A percentile compares a stretch with the other conserved stretches of the same genome.
phyloP scores from a whole-genome alignment of 2,329 filamentous ascomycete genomes.

The Trichoderma koningii region DNA sequence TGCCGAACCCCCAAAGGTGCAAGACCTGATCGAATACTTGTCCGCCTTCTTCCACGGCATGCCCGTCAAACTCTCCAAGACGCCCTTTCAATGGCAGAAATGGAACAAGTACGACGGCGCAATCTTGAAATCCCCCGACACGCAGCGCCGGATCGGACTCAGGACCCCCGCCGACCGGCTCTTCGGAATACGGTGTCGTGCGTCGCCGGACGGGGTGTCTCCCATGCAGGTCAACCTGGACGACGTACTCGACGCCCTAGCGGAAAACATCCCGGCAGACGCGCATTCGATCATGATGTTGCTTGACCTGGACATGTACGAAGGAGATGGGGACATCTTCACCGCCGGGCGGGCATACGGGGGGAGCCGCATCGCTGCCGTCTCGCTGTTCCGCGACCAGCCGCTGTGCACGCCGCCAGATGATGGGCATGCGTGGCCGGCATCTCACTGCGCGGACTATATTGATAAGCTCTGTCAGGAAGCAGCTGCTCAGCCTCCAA shows the following conservation, averaged over 20 bases:
- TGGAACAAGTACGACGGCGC: slow-evolving; percentile 45
- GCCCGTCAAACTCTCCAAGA: slow-evolving; percentile 47
- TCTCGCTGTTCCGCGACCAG: slow-evolving; percentile 64
- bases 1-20: slow-evolving; percentile 32
- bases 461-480: slow-evolving; percentile 44
- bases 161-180: slow-evolving; percentile 36
- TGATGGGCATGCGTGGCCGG: slow-evolving; percentile 62
- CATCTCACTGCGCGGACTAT: slow-evolving; percentile 60
- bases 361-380: slow-evolving; percentile 61
- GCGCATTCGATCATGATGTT: slow-evolving; percentile 62
- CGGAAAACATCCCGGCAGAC: slow-evolving; percentile 55
- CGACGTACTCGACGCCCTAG: slow-evolving; percentile 61
- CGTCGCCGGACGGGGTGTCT: slow-evolving; percentile 51
- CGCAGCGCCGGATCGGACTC: slow-evolving; percentile 49
- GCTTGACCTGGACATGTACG: slow-evolving; percentile 64
- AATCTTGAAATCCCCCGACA: not conserved
- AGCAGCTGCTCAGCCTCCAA: not conserved
- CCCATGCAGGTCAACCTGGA: slow-evolving; percentile 58
- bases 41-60: slow-evolving; percentile 57
- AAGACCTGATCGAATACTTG: slow-evolving; percentile 44
- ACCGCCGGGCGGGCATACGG: slow-evolving; percentile 68
- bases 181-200: slow-evolving; percentile 55
- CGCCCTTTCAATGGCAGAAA: slow-evolving; percentile 47
- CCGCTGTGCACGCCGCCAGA: slow-evolving; percentile 48
- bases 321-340: slow-evolving; percentile 66